Conservation (phyloP, 2,329 filamentous ascomycete genomes). For the Delphinella strobiligena region DNA sequence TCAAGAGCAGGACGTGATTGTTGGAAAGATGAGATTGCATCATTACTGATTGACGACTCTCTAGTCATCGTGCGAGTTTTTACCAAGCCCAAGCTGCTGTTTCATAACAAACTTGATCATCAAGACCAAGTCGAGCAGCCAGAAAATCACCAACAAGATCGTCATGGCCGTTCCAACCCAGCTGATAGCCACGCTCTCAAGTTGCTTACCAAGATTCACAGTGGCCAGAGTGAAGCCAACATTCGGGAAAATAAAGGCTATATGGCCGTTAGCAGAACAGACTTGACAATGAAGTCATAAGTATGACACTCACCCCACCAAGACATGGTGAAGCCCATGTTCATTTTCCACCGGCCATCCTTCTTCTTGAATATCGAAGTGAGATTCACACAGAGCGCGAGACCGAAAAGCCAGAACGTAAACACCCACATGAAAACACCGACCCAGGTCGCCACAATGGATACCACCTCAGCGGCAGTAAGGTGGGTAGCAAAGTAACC, state of each 20-base stretch:
- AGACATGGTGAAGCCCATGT: not conserved
- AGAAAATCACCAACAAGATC: conserved; percentile 42
- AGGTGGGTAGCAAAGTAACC: conserved; percentile 14
- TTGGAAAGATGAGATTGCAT: too few species aligned
- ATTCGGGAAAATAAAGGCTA: conserved; percentile 54
- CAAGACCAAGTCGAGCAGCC: conserved; percentile 36
- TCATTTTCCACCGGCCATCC: not conserved
- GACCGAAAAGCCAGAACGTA: conserved; percentile 28
- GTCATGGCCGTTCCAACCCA: conserved; percentile 46
- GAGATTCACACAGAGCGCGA: conserved; percentile 9
- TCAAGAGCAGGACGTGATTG: too few species aligned
- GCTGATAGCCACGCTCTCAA: conserved; percentile 40
- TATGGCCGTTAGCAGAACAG: not conserved
- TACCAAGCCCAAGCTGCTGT: not conserved
- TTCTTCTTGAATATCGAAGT: not conserved
- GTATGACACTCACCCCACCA: not conserved
- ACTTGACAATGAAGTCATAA: not conserved
- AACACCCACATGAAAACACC: conserved; percentile 38
- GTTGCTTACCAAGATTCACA: conserved; percentile 39
- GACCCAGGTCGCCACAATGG: conserved; percentile 13
- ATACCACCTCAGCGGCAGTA: conserved; percentile 12
- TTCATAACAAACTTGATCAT: not conserved
- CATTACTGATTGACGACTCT: too few species aligned
- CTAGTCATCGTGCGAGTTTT: too few species aligned
- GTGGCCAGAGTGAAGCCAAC: conserved; percentile 49